Percentiles rank a stretch among this genome's conserved stretches.
Conservation (phyloP, 495 filamentous ascomycete species). For the Pseudotulostoma volvatum region DNA sequence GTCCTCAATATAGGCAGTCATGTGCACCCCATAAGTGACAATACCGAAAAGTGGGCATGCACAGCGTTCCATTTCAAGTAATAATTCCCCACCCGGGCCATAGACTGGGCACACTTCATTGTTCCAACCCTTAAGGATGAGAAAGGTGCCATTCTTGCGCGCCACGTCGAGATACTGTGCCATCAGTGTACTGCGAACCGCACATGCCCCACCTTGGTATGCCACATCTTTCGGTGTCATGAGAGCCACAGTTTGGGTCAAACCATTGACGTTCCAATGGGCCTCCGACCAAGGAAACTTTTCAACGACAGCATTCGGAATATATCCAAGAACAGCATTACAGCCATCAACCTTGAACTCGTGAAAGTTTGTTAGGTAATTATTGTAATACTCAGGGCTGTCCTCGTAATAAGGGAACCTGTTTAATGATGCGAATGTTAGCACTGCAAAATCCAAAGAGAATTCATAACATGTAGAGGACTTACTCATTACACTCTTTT, state of each 20-base stretch:
- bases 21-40: too few relatives aligned
- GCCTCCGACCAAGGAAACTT: conserved; percentile 36
- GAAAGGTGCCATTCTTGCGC: too few relatives aligned
- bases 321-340: too few relatives aligned
- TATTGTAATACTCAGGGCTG: conserved; percentile 32
- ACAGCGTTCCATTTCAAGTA: too few relatives aligned
- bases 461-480: too few relatives aligned
- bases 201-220: too few relatives aligned
- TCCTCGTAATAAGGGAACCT: conserved; percentile 42
- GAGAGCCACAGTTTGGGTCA: conserved; percentile 31
- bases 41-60: too few relatives aligned
- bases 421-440: too few relatives aligned
- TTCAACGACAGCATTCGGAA: too few relatives aligned
- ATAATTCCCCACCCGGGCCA: too few relatives aligned
- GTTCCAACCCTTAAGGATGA: too few relatives aligned
- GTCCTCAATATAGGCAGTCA: conserved; percentile 50
- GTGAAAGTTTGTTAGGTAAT: conserved; percentile 36
- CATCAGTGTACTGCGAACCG: conserved; percentile 45
- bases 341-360: conserved; percentile 36
- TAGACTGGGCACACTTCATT: conserved; percentile 76
- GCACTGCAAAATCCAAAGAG: conserved; percentile 5
- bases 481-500: conserved; percentile 42
- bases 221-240: conserved; percentile 19
- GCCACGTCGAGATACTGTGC: conserved; percentile 44
- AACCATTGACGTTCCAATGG: conserved; percentile 35